Conservation (phyloP, 1,284 basidiomycete genomes). For the Ceratobasidium sp. region DNA sequence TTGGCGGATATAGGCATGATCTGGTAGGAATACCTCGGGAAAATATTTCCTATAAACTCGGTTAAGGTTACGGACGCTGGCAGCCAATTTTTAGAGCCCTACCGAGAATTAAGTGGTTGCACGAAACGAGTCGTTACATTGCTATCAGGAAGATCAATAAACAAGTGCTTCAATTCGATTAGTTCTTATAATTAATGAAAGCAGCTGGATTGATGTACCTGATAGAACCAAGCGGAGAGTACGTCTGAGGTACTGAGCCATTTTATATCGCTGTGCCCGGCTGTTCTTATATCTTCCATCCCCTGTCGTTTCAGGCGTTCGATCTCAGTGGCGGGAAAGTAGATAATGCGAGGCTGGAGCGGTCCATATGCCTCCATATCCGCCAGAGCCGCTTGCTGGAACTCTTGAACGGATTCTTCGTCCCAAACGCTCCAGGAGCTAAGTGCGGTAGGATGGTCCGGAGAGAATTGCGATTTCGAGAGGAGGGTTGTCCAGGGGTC, state of each 20-base stretch:
- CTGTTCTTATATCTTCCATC: background rate
- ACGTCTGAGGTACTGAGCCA: conserved; percentile 4
- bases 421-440: conserved; percentile 1
- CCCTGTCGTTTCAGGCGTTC: background rate
- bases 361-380: background rate
- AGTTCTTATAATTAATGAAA: background rate
- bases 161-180: conserved; percentile 3
- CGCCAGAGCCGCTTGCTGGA: background rate
- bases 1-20: background rate
- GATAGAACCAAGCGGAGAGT: conserved; percentile 12
- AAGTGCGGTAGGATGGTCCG: background rate
- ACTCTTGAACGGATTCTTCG: background rate
- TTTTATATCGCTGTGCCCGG: background rate
- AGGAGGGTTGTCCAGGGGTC: conserved; percentile 13
- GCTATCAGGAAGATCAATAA: background rate
- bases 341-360: conserved; percentile 3
- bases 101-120: background rate
- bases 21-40: conserved; percentile 1
- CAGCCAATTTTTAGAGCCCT: too few species aligned
- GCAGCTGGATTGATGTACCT: background rate
- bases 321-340: conserved; percentile 27
- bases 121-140: conserved; percentile 1
- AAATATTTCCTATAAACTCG: background rate
- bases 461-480: background rate
- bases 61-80: too few species aligned